Base-by-base conservation (phyloP, 2,329 filamentous ascomycete species). In the Sordariomycetes sp. region DNA sequence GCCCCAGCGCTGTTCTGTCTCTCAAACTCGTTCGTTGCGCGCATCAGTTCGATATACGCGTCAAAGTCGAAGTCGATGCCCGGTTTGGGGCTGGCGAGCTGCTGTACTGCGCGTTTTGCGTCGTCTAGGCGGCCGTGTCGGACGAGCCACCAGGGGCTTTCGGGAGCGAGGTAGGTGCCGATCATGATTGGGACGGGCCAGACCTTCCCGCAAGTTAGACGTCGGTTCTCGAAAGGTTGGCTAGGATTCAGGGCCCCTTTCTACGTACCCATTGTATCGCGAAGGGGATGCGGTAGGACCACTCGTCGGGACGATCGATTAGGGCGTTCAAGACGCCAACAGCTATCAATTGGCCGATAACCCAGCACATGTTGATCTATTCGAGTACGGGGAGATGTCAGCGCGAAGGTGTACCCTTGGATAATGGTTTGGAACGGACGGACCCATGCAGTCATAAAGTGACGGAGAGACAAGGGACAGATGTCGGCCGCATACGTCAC, bases 11-110 rank as follows among this genome's bases (percentile, higher is more conserved):
- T 90, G 57, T 90, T 87, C 69, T 80, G 77, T 65, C 88, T 79
- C 68, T 95, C 90, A 12, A 95, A 74, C 0, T 86, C 86, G 0
- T 87, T 91, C 0, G 90, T 95, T 66, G 94, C 89, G 1, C 90
- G 82, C 87, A 96, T 95, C 89, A 95, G 94, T 64, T 87, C 85
- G 22, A 53, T 20, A 2, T 32, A 32, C 3, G 28, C 28, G 71
- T 50, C 45, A 20, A 50, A 5, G 5, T n/a, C 12, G 28, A 32
- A 32, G 2, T 50, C 20, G 8, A 94, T 88, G 20, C 12, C 45
- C 10, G 45, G 8, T 32, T 32, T 3, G 28, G 28, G 28, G 28
- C 28, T 12, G n/a, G 54, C 56, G 20, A 89, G 72, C 3, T 85
- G 81, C 54, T 85, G 72, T 22, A 89, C 75, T 1, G 85, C 74